Base-by-base conservation (phyloP, 257 asterid species). In the Fraxinus anomala region DNA sequence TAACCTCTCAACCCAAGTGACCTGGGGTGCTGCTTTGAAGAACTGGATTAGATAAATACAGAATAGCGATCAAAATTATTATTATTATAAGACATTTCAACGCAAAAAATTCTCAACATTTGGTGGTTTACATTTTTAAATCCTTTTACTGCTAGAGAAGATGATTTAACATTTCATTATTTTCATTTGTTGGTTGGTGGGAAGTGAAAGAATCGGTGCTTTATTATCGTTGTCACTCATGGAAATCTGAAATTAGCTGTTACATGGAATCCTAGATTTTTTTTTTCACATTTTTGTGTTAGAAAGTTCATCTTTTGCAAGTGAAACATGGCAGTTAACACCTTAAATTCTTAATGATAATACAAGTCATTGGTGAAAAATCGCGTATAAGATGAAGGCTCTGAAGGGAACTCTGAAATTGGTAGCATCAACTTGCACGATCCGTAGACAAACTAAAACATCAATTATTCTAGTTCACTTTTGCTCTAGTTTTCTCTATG, bases 1-100 rank as follows among this genome's bases (percentile, higher is more conserved):
- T 81, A 94, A 44, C 89, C 97, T 68, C 81, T 90, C 4, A 87
- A 85, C 0, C 97, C 96, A 40, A 40, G 14, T 40, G 47, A 40
- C 47, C 47, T 10, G 0, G 47, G 11, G 47, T 40, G 47, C 16
- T 40, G 16, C 47, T 40, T 40, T 40, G 47, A 40, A 40, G 47
- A 3, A 40, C 4, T 11, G 47, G 6, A 47, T 47, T 14, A 14
- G 56, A 13, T 47, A 47, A 47, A 47, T 47, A 14, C n/a, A 47
- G 6, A 47, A 47, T 14, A 13, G n/a, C 0, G 14, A 21, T 56
- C 12, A n/a, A n/a, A 10, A 56, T n/a, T 56, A 56, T 56, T 56
- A 21, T 54, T 56, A 56, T 56, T 23, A n/a, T 8, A 40, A 19
- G 66, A 6, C 8, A 56, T 56, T 6, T 56, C 28, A 56, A 54